Percentiles rank a stretch among this genome's conserved stretches.
phyloP scores from a whole-genome alignment of 2,329 filamentous ascomycete genomes.

The Aspergillus fumigatiaffinis region DNA sequence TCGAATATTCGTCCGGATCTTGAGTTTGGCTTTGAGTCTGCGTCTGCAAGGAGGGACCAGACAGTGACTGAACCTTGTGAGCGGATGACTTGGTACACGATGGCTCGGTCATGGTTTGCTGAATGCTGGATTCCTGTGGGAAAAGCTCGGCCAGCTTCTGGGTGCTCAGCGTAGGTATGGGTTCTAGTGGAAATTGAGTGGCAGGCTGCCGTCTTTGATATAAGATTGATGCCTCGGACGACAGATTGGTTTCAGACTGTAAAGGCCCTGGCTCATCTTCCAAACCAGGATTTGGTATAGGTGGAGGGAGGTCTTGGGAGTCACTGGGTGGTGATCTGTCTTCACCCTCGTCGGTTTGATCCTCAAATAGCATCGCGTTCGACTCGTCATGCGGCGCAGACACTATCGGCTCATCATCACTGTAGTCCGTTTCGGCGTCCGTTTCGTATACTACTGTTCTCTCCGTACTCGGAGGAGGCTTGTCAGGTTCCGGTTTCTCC shows the following conservation, averaged over 20 bases:
- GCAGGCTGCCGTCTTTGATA: conserved; percentile 33
- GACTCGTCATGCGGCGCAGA: conserved; percentile 7
- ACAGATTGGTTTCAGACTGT: conserved; percentile 25
- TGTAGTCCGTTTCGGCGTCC: conserved; percentile 37
- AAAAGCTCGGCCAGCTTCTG: conserved; percentile 39
- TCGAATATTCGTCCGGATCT: conserved; percentile 17
- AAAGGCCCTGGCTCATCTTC: conserved; percentile 22
- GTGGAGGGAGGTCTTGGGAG: conserved; percentile 32
- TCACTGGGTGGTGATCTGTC: conserved; percentile 17
- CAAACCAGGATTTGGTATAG: conserved; percentile 16
- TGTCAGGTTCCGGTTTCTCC: not conserved
- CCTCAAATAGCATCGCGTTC: not conserved
- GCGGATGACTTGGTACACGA: conserved; percentile 8
- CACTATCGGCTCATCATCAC: conserved; percentile 17
- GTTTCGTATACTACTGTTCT: conserved; percentile 41
- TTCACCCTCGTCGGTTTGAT: conserved; percentile 4
- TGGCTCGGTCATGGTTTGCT: conserved; percentile 6
- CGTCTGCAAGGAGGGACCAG: conserved; percentile 6
- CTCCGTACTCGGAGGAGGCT: conserved; percentile 12
- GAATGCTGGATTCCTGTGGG: conserved; percentile 24
- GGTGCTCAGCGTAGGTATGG: conserved; percentile 32
- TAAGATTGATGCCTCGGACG: conserved; percentile 35
- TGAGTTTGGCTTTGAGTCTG: conserved; percentile 23
- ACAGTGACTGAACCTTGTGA: not conserved
- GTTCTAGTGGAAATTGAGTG: conserved; percentile 36